Conservation (phyloP, 2,329 filamentous ascomycete genomes). For the Fusarium chlamydosporum region DNA sequence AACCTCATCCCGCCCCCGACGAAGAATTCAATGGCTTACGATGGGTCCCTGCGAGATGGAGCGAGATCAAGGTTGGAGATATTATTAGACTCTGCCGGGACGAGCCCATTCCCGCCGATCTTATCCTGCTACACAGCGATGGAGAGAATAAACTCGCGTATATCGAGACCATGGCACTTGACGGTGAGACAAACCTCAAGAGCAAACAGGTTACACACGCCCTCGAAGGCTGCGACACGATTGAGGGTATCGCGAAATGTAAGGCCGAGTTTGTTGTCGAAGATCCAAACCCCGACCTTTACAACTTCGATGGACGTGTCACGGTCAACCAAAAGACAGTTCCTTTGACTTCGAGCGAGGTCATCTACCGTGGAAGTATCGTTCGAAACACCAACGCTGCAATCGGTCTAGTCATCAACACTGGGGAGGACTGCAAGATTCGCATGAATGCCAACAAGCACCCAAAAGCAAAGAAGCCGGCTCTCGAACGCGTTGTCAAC, state of each 20-base stretch:
- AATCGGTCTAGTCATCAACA: conserved; percentile 87
- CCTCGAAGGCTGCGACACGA: conserved; percentile 69
- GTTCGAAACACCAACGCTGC: conserved; percentile 83
- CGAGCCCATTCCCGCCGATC: conserved; percentile 85
- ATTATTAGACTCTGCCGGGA: conserved; percentile 71
- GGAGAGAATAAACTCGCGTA: conserved; percentile 86
- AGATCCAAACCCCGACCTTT: conserved; percentile 82
- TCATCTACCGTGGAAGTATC: conserved; percentile 88
- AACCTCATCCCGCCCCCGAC: conserved; percentile 59
- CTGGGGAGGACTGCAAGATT: conserved; percentile 91
- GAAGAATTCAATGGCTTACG: conserved; percentile 70
- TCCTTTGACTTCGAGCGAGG: conserved; percentile 84
- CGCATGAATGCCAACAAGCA: conserved; percentile 94
- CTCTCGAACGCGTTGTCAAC: conserved; percentile 82
- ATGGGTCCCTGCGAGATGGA: conserved; percentile 67
- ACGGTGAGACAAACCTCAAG: conserved; percentile 87
- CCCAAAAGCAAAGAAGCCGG: conserved; percentile 84
- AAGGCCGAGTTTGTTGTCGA: conserved; percentile 77
- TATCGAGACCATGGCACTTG: conserved; percentile 86
- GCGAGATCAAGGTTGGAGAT: conserved; percentile 65
- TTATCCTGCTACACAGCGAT: conserved; percentile 81
- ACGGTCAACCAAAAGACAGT: conserved; percentile 68
- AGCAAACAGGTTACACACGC: conserved; percentile 77
- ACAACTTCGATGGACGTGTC: conserved; percentile 80
- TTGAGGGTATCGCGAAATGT: conserved; percentile 67